Conservation (phyloP, 1,284 basidiomycete species). For the Chalciporus sp. region DNA sequence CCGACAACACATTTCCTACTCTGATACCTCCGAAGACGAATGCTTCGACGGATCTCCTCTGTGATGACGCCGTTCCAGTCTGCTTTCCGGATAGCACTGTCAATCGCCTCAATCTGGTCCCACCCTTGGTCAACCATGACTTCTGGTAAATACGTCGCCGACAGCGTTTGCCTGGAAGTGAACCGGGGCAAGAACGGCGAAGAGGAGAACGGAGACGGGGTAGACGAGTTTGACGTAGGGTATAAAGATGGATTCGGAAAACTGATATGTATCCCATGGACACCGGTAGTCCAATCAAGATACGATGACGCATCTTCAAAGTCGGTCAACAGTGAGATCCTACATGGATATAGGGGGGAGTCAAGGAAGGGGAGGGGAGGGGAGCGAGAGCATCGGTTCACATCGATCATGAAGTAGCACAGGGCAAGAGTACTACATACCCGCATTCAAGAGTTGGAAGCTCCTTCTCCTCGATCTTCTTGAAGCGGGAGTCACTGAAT, state of each 20-base stretch:
- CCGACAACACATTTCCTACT: conserved; percentile 72
- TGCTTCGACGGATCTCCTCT: conserved; percentile 76
- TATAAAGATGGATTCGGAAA: conserved; percentile 78
- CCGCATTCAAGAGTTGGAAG: conserved; percentile 82
- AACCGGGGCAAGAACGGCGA: conserved; percentile 57
- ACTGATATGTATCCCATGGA: conserved; percentile 90
- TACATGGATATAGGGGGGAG: background rate
- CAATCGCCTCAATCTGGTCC: conserved; percentile 86
- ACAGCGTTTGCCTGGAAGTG: conserved; percentile 62
- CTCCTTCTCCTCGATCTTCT: conserved; percentile 75
- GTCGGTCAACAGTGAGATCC: conserved; percentile 90
- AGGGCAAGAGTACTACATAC: conserved; percentile 48
- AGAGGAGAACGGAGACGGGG: conserved; percentile 72
- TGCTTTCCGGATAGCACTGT: conserved; percentile 91
- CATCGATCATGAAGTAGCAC: background rate
- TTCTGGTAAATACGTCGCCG: conserved; percentile 94
- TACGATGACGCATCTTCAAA: conserved; percentile 87
- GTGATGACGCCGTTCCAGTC: conserved; percentile 85
- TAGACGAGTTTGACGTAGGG: conserved; percentile 48
- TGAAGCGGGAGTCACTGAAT: conserved; percentile 72
- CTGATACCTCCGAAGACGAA: conserved; percentile 85
- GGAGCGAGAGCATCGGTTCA: background rate
- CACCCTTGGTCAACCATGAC: conserved; percentile 93
- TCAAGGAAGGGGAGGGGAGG: background rate
- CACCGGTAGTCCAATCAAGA: conserved; percentile 90